Percentiles rank a stretch among this genome's conserved stretches.
These are phyloP conservation scores for Gossypium sturtianum DNA, from an alignment of 345 rosid genomes.

Conservation along the genomic window DNA sequence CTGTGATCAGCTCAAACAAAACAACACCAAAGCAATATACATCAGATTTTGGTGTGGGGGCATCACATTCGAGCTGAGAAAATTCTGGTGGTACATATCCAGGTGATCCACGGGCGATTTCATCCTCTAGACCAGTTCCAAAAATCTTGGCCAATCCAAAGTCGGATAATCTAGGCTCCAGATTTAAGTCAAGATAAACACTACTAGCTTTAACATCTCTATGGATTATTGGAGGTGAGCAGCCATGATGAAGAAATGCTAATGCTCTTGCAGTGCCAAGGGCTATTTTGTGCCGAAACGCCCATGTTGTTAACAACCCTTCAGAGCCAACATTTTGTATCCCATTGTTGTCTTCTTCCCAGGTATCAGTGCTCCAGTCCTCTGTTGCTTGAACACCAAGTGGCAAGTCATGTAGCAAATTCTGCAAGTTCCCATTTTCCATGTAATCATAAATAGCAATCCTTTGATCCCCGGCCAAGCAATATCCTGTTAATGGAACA, in stretches of 20 bases:
- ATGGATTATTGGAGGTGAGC: constrained; percentile 83
- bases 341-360: constrained; percentile 68
- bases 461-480: constrained; percentile 91
- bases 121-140: constrained; percentile 69
- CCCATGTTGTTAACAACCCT: constrained; percentile 68
- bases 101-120: constrained; percentile 60
- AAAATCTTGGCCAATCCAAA: constrained; percentile 81
- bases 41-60: constrained; percentile 71
- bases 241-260: constrained; percentile 93
- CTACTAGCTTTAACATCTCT: constrained; percentile 91
- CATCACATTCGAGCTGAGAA: constrained; percentile 44
- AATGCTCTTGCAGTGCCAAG: constrained; percentile 88
- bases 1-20: constrained; percentile 75
- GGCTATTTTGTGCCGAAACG: constrained; percentile 72
- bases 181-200: constrained; percentile 68
- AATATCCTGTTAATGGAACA: constrained; percentile 82
- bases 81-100: constrained; percentile 85
- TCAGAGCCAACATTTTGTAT: constrained; percentile 58
- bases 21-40: constrained; percentile 89
- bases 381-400: constrained; percentile 73
- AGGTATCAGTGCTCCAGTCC: constrained; percentile 82
- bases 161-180: constrained; percentile 87
- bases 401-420: constrained; percentile 78
- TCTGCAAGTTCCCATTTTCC: constrained; percentile 97
- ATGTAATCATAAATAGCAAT: constrained; percentile 90